Conservation (phyloP, 805 yeast species). For the Yamadazyma phyllophila region DNA sequence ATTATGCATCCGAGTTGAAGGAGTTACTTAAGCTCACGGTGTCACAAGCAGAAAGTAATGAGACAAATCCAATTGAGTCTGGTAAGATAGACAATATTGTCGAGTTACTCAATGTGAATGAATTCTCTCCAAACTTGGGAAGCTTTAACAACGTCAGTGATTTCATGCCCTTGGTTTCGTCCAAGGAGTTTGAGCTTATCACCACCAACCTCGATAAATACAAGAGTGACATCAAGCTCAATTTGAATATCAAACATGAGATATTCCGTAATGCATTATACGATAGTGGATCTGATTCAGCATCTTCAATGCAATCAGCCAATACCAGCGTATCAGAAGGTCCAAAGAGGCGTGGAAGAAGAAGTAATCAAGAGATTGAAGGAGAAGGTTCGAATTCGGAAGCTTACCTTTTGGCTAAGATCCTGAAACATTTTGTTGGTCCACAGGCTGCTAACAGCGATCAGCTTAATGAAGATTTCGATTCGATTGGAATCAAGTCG, state of each 20-base stretch:
- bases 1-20: conserved; percentile 30
- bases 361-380: conserved; percentile 17
- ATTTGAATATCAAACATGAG: conserved; percentile 31
- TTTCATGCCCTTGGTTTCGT: conserved; percentile 40
- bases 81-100: neutral
- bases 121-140: conserved; percentile 1
- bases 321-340: conserved; percentile 3
- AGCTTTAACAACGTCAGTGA: conserved; percentile 25
- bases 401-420: conserved; percentile 38
- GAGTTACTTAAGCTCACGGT: conserved; percentile 17
- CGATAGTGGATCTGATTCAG: conserved; percentile 43
- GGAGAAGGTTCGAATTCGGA: conserved; percentile 29
- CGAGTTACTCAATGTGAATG: conserved; percentile 10
- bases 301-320: conserved; percentile 14
- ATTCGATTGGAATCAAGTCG: conserved; percentile 33
- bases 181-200: conserved; percentile 36
- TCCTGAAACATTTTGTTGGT: conserved; percentile 42
- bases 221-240: conserved; percentile 16
- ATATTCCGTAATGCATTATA: conserved; percentile 41
- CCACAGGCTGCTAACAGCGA: conserved; percentile 35
- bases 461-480: conserved; percentile 35
- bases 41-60: neutral
- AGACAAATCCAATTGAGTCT: neutral
- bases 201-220: conserved; percentile 35
- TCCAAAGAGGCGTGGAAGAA: conserved; percentile 39